A percentile compares a stretch with the other conserved stretches of the same genome.
phyloP scores from a whole-genome alignment of 768 basidiomycete species.

The Auriscalpium microsporum region DNA sequence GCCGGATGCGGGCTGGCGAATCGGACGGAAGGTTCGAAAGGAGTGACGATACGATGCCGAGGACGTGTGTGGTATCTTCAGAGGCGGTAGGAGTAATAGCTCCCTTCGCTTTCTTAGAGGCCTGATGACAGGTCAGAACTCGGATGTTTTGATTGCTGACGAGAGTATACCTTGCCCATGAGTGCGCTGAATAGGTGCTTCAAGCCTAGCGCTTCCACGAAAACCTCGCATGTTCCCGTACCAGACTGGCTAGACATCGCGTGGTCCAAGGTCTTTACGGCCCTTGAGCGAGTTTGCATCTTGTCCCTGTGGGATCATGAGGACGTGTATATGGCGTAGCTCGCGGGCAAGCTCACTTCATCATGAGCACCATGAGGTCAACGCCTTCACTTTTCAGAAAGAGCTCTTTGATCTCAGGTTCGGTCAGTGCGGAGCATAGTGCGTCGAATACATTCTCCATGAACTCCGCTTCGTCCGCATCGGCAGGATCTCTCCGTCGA shows the following conservation, averaged over 20 bases:
- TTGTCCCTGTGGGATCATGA: constrained; percentile 52
- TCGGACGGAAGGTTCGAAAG: constrained; percentile 84
- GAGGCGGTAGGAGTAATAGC: constrained; percentile 41
- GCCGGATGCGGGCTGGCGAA: constrained; percentile 66
- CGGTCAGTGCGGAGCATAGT: constrained; percentile 77
- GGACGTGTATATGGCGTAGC: too few relatives aligned
- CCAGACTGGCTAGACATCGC: constrained; percentile 78
- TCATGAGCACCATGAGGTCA: constrained; percentile 96
- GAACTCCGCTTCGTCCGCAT: constrained; percentile 90
- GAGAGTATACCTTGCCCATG: constrained; percentile 77
- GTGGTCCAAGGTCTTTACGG: constrained; percentile 88
- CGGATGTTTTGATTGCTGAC: not conserved
- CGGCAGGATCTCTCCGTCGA: constrained; percentile 72
- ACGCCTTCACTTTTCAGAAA: constrained; percentile 91
- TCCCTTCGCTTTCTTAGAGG: constrained; percentile 57
- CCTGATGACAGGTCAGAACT: not conserved
- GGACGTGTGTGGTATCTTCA: constrained; percentile 81
- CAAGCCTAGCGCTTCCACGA: constrained; percentile 81
- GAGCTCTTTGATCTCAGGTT: constrained; percentile 65
- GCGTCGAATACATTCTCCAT: constrained; percentile 96
- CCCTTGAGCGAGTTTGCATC: constrained; percentile 65
- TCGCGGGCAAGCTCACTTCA: constrained; percentile 56
- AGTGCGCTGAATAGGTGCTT: constrained; percentile 86
- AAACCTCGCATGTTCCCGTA: constrained; percentile 64
- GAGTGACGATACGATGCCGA: constrained; percentile 83